Evolutionary conservation across 768 basidiomycete species (phyloP), one percentile per base, ranked within the genome.

Genomic region (Bullera alba): DNA sequence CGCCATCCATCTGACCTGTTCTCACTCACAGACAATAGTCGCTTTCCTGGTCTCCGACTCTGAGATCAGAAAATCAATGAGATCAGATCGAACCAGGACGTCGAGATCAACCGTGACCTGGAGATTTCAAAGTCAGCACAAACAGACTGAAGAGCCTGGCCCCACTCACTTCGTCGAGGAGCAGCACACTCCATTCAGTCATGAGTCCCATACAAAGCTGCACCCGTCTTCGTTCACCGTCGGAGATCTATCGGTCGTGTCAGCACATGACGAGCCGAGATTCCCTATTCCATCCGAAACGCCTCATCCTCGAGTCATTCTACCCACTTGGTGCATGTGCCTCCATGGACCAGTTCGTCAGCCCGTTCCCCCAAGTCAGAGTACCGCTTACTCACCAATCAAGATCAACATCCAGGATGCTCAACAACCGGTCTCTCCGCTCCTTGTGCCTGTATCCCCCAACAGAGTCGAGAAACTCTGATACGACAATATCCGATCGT

Each of bases 81-180:
- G 77, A 54, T 91, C 85, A 48, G 87, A 81, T 42, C 95, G 83
- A 37, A 99, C 95, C 34, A 96, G 80, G 15, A 96, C 92, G 64
- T 99, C 95, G 14, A 99, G 77, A 71, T 99, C 95, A 17, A 97
- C 93, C 1, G 93, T 97, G 48, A 93, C 89, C 87, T 91, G 46
- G 26, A 39, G 22, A 34, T 34, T n/a, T 8, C n/a, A 8, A 34
- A 34, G 8, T 8, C n/a, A n/a, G 32, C 10, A 34, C 8, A n/a
- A 34, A n/a, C 32, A 34, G 8, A 34, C n/a, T n/a, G n/a, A n/a
- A n/a, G n/a, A 8, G 32, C 50, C 43, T 29, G 19, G 22, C 23
- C 28, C n/a, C 5, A 49, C 63, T 34, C 53, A 92, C 92, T 78
- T 99, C 95, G 65, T 99, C 93, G 16, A 99, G 79, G 2, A 99